Evolutionary conservation across 139 green algal species (phyloP), one percentile per base, ranked within the genome.

Genomic region (Dunaliella primolecta): DNA sequence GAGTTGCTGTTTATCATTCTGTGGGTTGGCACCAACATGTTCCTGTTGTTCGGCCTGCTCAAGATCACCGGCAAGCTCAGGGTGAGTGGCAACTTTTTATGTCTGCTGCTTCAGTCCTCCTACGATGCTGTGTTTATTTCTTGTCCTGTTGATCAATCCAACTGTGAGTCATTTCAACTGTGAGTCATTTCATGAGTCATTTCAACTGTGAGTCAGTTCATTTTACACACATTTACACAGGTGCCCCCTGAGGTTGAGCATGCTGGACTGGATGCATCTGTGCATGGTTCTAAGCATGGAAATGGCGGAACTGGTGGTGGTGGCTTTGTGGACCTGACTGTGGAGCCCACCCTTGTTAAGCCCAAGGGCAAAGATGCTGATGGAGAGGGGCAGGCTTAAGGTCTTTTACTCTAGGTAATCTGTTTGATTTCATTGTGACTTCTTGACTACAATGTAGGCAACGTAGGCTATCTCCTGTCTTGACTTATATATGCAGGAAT

Each of bases 1-100:
- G 89, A 88, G 72, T 79, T 94, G n/a, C 64, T 96, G 37, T 86
- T 90, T 35, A 93, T 97, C 37, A 71, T 83, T 24, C 81, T n/a
- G 24, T 94, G 88, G 83, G 78, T 81, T 0, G 75, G 55, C 32
- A 2, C 72, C 29, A 80, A 79, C 35, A 88, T 84, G 74, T 36
- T 74, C 37, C 27, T 70, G 11, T 84, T 94, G 36, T 95, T 96
- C 88, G 91, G 86, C 86, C 24, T 83, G 1, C 83, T 96, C 64
- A 90, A 91, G 46, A 83, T 76, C 37, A 25, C 84, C 37, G 86
- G 86, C 36, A 25, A 91, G 46, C 75, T 94, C 3, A 86, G 92
- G 33, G 85, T 92, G 25, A 75, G 74, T 64, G 15, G n/a, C n/a
- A n/a, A n/a, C n/a, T n/a, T n/a, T n/a, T n/a, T n/a, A n/a, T n/a